phyloP scores from a whole-genome alignment of 768 basidiomycete species.

The Calocera viscosa region DNA sequence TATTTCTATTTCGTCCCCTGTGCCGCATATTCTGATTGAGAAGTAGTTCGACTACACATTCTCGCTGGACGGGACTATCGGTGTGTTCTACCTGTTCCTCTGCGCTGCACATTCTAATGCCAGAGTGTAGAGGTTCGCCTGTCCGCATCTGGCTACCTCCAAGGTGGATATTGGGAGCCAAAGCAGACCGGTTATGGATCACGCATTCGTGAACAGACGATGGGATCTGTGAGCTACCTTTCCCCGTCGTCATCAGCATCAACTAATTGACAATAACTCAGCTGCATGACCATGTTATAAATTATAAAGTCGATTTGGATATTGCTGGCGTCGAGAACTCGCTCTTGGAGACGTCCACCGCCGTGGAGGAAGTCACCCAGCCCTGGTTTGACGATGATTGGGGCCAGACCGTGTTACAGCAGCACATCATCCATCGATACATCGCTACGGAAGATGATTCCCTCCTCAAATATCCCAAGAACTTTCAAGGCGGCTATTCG shows the following conservation, averaged over 20 bases:
- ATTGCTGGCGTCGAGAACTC: constrained; percentile 49
- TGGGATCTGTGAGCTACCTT: too few species aligned
- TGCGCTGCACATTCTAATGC: too few species aligned
- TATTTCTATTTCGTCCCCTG: constrained; percentile 28
- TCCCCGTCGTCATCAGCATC: too few species aligned
- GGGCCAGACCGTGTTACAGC: constrained; percentile 43
- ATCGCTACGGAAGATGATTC: constrained; percentile 43
- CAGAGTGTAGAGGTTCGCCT: constrained; percentile 57
- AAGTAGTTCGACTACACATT: constrained; percentile 50
- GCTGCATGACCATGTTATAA: constrained; percentile 38
- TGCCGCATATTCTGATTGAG: constrained; percentile 16
- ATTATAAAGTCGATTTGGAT: constrained; percentile 51
- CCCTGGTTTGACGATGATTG: constrained; percentile 54
- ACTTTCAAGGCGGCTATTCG: constrained; percentile 46
- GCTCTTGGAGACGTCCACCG: constrained; percentile 39
- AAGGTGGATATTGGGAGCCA: constrained; percentile 47
- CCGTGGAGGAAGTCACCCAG: constrained; percentile 37
- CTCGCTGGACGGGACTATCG: constrained; percentile 51
- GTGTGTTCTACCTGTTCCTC: too few species aligned
- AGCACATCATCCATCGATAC: constrained; percentile 37
- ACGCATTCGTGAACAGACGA: constrained; percentile 43
- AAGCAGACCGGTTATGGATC: constrained; percentile 42
- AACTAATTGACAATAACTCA: too few species aligned
- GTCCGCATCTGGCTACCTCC: constrained; percentile 57
- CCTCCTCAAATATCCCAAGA: constrained; percentile 39